Percentiles rank a stretch among this genome's conserved stretches.
Evolutionary conservation across 306 rosid genomes (phyloP).

Genomic region (Begonia loranthoides): DNA sequence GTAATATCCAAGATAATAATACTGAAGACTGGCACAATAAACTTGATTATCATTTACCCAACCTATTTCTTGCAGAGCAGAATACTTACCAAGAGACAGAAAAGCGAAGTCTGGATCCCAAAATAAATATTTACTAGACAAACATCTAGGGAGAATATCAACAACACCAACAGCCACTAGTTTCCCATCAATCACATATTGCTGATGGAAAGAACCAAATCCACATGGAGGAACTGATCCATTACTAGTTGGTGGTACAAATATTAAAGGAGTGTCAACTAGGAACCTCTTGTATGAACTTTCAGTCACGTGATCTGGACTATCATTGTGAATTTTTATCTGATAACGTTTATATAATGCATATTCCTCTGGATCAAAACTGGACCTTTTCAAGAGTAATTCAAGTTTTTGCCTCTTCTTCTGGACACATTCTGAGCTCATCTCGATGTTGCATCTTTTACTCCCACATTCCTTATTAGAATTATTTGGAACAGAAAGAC

Average conservation of each 20-base stretch:
- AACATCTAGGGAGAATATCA: conserved; percentile 85
- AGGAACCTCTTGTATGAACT: conserved; percentile 58
- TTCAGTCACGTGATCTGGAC: conserved; percentile 49
- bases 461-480: conserved; percentile 20
- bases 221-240: conserved; percentile 74
- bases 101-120: conserved; percentile 98
- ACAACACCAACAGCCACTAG: conserved; percentile 94
- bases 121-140: conserved; percentile 91
- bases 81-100: conserved; percentile 89
- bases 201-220: conserved; percentile 98
- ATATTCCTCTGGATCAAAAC: conserved; percentile 70
- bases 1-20: conserved; percentile 90
- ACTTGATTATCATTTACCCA: conserved; percentile 87
- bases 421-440: conserved; percentile 18
- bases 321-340: conserved; percentile 67
- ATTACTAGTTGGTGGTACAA: conserved; percentile 55
- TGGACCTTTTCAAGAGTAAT: conserved; percentile 62
- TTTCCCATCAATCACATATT: conserved; percentile 63
- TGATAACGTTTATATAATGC: conserved; percentile 64
- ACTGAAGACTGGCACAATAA: conserved; percentile 65
- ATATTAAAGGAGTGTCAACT: conserved; percentile 68
- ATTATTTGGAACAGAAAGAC: conserved; percentile 16
- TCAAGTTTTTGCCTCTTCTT: conserved; percentile 48
- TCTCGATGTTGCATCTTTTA: conserved; percentile 23
- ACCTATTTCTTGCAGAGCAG: conserved; percentile 78